Evolutionary conservation across 148 eudicot genomes (phyloP).

Genomic region (Fagopyrum tataricum): DNA sequence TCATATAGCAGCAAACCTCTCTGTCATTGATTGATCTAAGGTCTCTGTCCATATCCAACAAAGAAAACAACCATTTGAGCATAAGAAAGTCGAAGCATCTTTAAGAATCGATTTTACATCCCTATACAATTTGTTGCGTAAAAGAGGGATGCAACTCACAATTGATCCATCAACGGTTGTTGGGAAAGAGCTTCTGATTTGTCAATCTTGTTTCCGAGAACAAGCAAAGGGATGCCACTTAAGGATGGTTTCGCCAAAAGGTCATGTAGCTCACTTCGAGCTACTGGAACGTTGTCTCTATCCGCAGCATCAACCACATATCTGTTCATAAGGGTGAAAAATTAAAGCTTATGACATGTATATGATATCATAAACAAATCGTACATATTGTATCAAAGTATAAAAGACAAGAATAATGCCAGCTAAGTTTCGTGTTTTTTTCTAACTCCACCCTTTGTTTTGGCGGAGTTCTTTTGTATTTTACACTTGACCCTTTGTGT

Average conservation of each 20-base stretch:
- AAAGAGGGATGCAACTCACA: conserved; percentile 37
- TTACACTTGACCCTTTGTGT: too few relatives aligned
- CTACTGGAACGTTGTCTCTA: conserved; percentile 69
- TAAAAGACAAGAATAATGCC: neutral
- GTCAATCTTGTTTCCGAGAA: conserved; percentile 85
- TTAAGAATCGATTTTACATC: neutral
- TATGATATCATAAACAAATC: neutral
- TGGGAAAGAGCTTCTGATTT: conserved; percentile 80
- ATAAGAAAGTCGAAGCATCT: neutral
- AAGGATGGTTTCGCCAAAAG: conserved; percentile 68
- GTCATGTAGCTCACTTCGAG: conserved; percentile 69
- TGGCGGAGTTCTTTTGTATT: too few relatives aligned
- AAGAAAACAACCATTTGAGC: neutral
- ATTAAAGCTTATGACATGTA: neutral
- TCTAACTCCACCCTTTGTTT: too few relatives aligned
- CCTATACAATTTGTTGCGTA: neutral
- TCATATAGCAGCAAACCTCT: conserved; percentile 84
- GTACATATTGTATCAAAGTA: neutral
- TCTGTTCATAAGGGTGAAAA: conserved; percentile 24
- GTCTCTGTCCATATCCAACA: conserved; percentile 30
- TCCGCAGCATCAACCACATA: conserved; percentile 96
- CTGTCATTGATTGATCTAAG: conserved; percentile 50
- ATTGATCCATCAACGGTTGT: conserved; percentile 71
- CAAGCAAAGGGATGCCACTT: conserved; percentile 68
- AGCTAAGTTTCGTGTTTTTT: too few relatives aligned